phyloP scores from a whole-genome alignment of 2,329 filamentous ascomycete genomes.

The Alternaria postmessia region DNA sequence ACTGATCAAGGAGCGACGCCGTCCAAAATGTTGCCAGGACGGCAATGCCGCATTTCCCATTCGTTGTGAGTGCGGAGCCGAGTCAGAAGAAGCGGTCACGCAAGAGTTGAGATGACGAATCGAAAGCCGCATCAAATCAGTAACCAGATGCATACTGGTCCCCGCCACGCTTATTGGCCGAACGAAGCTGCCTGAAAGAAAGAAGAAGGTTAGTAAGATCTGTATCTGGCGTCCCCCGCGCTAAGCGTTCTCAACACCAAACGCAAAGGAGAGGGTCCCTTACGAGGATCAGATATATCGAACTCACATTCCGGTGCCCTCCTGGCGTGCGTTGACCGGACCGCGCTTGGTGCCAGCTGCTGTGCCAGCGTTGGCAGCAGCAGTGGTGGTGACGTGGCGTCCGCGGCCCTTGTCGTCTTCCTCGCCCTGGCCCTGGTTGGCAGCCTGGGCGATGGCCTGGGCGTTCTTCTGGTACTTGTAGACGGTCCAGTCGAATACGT shows the following conservation, averaged over 20 bases:
- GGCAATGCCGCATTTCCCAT: constrained; percentile 57
- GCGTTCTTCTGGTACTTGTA: constrained; percentile 99
- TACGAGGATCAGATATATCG: constrained; percentile 80
- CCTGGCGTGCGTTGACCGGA: constrained; percentile 79
- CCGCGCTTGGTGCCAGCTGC: constrained; percentile 72
- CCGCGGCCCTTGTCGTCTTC: constrained; percentile 79
- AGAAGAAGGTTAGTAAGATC: constrained; percentile 57
- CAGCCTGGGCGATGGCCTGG: constrained; percentile 87
- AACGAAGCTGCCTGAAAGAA: constrained; percentile 60
- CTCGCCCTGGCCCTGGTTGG: constrained; percentile 68
- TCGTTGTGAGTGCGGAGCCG: constrained; percentile 47
- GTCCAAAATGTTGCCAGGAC: constrained; percentile 50
- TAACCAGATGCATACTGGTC: constrained; percentile 59
- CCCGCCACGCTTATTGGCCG: constrained; percentile 60
- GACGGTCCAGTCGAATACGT: constrained; percentile 99
- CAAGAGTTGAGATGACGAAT: constrained; percentile 54
- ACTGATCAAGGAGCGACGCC: constrained; percentile 49
- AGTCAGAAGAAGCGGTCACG: constrained; percentile 40
- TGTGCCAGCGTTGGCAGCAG: constrained; percentile 69
- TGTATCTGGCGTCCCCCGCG: constrained; percentile 66
- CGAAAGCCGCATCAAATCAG: constrained; percentile 56
- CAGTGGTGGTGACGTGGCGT: constrained; percentile 65
- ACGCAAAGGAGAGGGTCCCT: constrained; percentile 87
- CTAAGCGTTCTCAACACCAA: constrained; percentile 81
- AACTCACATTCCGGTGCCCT: constrained; percentile 98